phyloP scores from a whole-genome alignment of 345 rosid species.

The Brassica rapa region DNA sequence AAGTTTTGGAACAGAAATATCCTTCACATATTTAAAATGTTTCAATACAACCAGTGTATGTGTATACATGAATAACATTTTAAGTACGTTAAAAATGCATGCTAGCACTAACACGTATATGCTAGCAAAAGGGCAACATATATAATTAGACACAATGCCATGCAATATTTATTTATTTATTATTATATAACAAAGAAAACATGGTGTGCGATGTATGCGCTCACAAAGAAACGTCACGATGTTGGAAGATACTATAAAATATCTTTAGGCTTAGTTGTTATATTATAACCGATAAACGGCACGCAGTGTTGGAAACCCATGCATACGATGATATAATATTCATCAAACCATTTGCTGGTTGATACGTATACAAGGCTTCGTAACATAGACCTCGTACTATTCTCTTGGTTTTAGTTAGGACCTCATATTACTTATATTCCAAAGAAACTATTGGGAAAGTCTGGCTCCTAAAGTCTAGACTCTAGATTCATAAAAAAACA shows the following conservation, averaged over 20 bases:
- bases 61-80: conserved; percentile 13
- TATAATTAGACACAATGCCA: background rate
- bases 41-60: background rate
- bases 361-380: background rate
- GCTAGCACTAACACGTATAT: background rate
- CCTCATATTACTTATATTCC: conserved; percentile 8
- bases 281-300: conserved; percentile 1
- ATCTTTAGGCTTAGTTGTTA: conserved; percentile 7
- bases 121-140: background rate
- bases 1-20: conserved; percentile 65
- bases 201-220: conserved; percentile 20
- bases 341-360: conserved; percentile 6
- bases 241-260: conserved; percentile 1
- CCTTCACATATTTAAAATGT: conserved; percentile 43
- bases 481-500: background rate
- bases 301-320: conserved; percentile 10
- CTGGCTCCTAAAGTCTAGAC: background rate
- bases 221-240: conserved; percentile 30
- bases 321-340: conserved; percentile 3
- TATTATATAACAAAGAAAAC: conserved; percentile 4
- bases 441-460: background rate
- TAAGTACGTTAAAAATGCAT: conserved; percentile 19
- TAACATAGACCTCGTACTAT: conserved; percentile 4
- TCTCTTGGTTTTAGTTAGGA: conserved; percentile 7
- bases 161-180: background rate